phyloP scores from a whole-genome alignment of 1,284 basidiomycete species.

The Phylloporus gajari region DNA sequence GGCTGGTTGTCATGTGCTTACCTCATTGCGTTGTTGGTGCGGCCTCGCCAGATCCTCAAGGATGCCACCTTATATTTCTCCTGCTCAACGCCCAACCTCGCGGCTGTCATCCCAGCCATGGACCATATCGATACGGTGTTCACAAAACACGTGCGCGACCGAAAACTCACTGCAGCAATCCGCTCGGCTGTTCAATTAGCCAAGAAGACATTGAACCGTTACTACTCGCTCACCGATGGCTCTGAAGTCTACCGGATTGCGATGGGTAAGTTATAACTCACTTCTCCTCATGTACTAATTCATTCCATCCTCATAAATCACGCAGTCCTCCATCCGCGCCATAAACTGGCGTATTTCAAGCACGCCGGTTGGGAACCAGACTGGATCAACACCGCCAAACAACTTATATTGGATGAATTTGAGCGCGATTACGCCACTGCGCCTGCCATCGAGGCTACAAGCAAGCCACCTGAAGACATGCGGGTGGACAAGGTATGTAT shows the following conservation, averaged over 20 bases:
- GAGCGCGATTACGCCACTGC: background rate
- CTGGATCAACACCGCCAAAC: background rate
- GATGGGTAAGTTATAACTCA: background rate
- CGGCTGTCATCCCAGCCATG: slow-evolving; percentile 26
- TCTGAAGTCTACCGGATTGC: background rate
- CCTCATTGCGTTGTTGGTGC: too few species aligned
- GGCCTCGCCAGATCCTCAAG: slow-evolving; percentile 3
- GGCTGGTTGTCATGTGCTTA: too few species aligned
- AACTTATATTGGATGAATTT: background rate
- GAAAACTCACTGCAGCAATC: background rate
- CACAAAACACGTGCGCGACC: background rate
- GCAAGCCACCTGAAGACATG: background rate
- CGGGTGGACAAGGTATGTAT: background rate
- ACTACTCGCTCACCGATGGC: background rate
- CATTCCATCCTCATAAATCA: background rate
- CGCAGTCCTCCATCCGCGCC: background rate
- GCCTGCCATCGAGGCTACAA: background rate
- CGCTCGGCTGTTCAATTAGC: background rate
- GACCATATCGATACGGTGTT: slow-evolving; percentile 10
- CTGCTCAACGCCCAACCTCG: slow-evolving; percentile 6
- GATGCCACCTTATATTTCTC: slow-evolving; percentile 14
- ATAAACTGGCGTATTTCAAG: background rate
- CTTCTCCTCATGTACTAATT: background rate
- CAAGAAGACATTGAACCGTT: background rate
- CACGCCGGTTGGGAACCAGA: background rate